phyloP scores from a whole-genome alignment of 306 rosid species.

The Aeschynomene evenia region DNA sequence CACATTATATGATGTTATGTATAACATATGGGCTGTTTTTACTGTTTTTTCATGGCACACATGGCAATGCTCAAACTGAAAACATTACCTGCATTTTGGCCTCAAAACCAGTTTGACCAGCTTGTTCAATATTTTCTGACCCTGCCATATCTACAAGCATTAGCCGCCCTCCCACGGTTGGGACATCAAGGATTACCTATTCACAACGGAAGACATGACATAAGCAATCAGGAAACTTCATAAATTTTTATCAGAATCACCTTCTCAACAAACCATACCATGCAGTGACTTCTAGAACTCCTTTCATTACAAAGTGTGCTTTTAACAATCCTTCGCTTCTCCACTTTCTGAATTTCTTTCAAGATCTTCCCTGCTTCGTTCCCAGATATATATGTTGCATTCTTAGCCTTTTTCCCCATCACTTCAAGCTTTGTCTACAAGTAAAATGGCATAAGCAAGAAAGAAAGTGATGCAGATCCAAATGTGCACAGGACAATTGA shows the following conservation, averaged over 20 bases:
- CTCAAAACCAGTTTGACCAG: constrained; percentile 95
- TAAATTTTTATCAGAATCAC: constrained; percentile 7
- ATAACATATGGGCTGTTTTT: too few relatives aligned
- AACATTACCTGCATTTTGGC: constrained; percentile 94
- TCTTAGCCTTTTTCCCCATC: constrained; percentile 99
- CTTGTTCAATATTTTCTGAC: constrained; percentile 97
- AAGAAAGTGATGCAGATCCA: background rate
- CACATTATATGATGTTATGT: too few relatives aligned
- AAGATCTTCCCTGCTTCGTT: constrained; percentile 95
- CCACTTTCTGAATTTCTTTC: constrained; percentile 98
- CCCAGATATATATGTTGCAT: constrained; percentile 92
- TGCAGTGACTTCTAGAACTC: constrained; percentile 98
- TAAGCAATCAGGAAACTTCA: background rate
- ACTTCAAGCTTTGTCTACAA: constrained; percentile 92
- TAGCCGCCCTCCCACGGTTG: constrained; percentile 90
- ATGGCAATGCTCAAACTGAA: too few relatives aligned
- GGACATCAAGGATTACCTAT: constrained; percentile 93
- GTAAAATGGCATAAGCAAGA: constrained; percentile 9
- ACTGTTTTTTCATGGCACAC: too few relatives aligned
- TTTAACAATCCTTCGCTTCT: constrained; percentile 90
- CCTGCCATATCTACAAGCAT: constrained; percentile 99
- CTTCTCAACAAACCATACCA: constrained; percentile 48
- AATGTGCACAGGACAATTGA: background rate
- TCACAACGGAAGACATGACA: constrained; percentile 22
- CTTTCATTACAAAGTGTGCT: constrained; percentile 97